These are phyloP conservation scores for Oryza meyeriana DNA, from an alignment of 176 grass and related monocot species.

Conservation along the genomic window DNA sequence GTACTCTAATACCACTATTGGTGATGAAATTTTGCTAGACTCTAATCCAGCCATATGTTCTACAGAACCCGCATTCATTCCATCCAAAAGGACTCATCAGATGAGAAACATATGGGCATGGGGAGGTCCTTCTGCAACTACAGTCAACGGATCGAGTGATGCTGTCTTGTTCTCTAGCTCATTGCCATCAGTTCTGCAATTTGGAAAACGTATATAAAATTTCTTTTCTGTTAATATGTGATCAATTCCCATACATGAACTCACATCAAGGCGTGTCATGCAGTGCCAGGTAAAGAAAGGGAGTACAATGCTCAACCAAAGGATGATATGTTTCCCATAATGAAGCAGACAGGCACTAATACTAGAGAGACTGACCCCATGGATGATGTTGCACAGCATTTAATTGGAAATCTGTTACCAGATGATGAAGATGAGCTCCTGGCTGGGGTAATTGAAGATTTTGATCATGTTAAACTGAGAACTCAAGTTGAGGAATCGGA, in stretches of 20 bases:
- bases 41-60: constrained; percentile 1
- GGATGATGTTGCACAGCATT: constrained; percentile 41
- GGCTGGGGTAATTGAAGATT: constrained; percentile 53
- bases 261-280: constrained; percentile 7
- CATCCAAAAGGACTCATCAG: constrained; percentile 9
- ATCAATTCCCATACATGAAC: constrained; percentile 18
- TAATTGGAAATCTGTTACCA: constrained; percentile 41
- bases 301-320: constrained; percentile 6
- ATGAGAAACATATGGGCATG: constrained; percentile 27
- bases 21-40: background rate
- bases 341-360: background rate
- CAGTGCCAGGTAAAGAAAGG: constrained; percentile 14
- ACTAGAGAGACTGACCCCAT: background rate
- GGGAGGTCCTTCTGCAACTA: constrained; percentile 34
- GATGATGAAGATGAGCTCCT: constrained; percentile 58
- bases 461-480: constrained; percentile 42
- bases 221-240: background rate
- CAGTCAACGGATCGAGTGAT: constrained; percentile 33
- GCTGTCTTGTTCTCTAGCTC: constrained; percentile 44
- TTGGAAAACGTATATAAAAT: constrained; percentile 28
- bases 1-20: background rate
- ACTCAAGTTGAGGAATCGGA: constrained; percentile 43
- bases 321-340: constrained; percentile 21
- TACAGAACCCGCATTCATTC: constrained; percentile 29
- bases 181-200: constrained; percentile 36